Evolutionary conservation across 2,329 filamentous ascomycete species (phyloP), one percentile per base, ranked within the genome.

Genomic region (Fusarium anguioides): DNA sequence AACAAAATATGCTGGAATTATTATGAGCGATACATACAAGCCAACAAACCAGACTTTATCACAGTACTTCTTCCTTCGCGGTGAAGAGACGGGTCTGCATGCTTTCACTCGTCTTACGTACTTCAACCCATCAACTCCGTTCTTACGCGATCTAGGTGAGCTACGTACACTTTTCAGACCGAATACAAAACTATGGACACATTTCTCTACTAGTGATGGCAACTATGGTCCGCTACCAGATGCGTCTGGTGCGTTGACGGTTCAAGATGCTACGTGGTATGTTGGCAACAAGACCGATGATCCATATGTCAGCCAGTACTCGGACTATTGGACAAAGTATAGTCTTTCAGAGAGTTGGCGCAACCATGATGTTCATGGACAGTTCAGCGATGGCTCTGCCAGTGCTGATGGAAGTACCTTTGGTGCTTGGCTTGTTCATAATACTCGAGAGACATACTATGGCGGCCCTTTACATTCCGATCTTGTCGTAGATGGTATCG

Each of bases 281-380:
- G 73, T 89, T 3, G 83, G 83, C n/a, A 83, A 84, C 44, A 82
- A 81, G 0, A 81, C 81, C 0, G 72, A 82, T 21, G 84, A 87
- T 65, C 78, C 83, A 0, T 89, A 89, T 60, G 83, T 85, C 0
- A 73, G 81, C 17, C 77, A 85, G 23, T 82, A 85, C 54, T 81
- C 84, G 0, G 83, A 88, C 41, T 89, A 88, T 71, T 89, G 88
- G 70, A 89, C 87, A 10, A 89, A 89, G 68, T 89, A 89, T 68
- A 88, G 83, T 0, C 88, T 89, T 55, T 79, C 81, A 1, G 84
- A 85, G 60, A 80, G 80, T 4, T 89, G 85, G 84, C 79, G 86
- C 31, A 80, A 87, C 46, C 86, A 88, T 51, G 81, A 81, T n/a
- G 85, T 84, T 1, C 86, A 89, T 60, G 86, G 86, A 0, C 76